Percentiles rank a stretch among this genome's conserved stretches.
These are phyloP conservation scores for Umbelopsis isabellina DNA, from an alignment of 192 early-diverging fungal genomes.

Conservation along the genomic window DNA sequence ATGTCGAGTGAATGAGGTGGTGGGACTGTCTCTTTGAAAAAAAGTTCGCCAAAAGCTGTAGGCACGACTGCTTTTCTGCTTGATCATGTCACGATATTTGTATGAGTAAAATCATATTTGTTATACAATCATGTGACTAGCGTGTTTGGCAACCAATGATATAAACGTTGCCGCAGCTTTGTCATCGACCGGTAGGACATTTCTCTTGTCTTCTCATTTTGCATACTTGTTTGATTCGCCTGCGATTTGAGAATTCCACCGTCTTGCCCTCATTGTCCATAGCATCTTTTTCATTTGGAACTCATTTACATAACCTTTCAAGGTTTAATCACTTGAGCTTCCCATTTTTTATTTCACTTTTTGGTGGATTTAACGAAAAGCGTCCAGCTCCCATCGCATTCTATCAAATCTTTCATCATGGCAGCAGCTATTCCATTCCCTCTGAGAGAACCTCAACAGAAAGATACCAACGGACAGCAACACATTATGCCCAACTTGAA, in stretches of 20 bases:
- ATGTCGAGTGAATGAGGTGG: not conserved
- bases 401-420: not conserved
- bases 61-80: not conserved
- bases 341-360: not conserved
- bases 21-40: no score
- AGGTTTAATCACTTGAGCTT: not conserved
- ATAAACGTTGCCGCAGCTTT: no score
- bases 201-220: no score
- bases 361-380: not conserved
- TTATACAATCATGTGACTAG: no score
- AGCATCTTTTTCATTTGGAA: not conserved
- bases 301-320: not conserved
- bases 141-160: no score
- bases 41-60: not conserved
- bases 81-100: not conserved
- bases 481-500: constrained; percentile 52
- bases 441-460: constrained; percentile 21
- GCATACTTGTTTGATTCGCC: no score
- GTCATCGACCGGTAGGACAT: no score
- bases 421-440: constrained; percentile 24
- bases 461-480: constrained; percentile 24
- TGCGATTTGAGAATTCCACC: no score
- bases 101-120: no score
- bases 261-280: no score
- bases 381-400: not conserved